Evolutionary conservation across 1,284 basidiomycete genomes (phyloP).

Genomic region (Malassezia arunalokei): DNA sequence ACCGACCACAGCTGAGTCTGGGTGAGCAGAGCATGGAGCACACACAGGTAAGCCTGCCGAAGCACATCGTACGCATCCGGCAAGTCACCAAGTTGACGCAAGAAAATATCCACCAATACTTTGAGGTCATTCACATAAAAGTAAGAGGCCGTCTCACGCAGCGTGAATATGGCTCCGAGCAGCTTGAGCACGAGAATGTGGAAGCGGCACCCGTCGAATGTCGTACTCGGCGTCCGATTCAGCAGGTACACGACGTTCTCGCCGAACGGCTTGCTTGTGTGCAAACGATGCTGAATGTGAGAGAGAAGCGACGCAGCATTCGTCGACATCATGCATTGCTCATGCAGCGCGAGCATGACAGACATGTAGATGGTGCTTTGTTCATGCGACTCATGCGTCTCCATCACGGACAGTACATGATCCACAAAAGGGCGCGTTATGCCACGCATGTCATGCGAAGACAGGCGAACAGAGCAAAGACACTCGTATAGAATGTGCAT

Average conservation of each 20-base stretch:
- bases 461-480: constrained; percentile 30
- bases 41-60: constrained; percentile 89
- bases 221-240: constrained; percentile 58
- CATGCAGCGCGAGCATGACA: constrained; percentile 61
- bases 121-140: constrained; percentile 97
- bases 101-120: constrained; percentile 89
- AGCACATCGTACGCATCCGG: constrained; percentile 91
- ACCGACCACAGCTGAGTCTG: constrained; percentile 73
- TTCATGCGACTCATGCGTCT: constrained; percentile 72
- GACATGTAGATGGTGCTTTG: constrained; percentile 28
- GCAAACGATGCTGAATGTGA: constrained; percentile 68
- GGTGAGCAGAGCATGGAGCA: constrained; percentile 83
- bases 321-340: constrained; percentile 73
- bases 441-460: constrained; percentile 1
- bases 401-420: constrained; percentile 81
- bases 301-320: constrained; percentile 37
- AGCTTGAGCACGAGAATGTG: constrained; percentile 88
- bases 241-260: constrained; percentile 99
- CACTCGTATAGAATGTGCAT: constrained; percentile 32
- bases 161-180: constrained; percentile 87
- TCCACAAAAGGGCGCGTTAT: constrained; percentile 67
- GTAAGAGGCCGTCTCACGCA: constrained; percentile 80
- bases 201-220: constrained; percentile 77
- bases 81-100: constrained; percentile 76
- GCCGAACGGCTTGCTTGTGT: constrained; percentile 82